Percentiles rank a stretch among this genome's conserved stretches.
Evolutionary conservation across 768 basidiomycete species (phyloP).

Genomic region (Boletus rubroflammeus): DNA sequence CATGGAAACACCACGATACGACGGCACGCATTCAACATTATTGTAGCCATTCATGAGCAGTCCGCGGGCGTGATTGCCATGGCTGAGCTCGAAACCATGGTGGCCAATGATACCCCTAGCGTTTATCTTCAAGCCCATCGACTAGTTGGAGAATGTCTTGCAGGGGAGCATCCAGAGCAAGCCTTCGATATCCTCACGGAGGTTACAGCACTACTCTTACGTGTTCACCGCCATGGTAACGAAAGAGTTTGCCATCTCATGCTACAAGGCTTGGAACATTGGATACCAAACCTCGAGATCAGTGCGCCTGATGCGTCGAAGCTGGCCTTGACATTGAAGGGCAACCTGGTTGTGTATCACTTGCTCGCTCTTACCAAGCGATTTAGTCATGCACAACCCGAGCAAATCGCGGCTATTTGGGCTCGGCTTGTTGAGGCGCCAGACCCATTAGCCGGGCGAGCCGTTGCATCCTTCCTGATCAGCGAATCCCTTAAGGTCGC

Average conservation of each 20-base stretch:
- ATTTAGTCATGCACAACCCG: slow-evolving; percentile 68
- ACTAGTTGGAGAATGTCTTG: slow-evolving; percentile 71
- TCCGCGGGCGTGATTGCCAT: slow-evolving; percentile 64
- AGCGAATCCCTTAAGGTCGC: slow-evolving; percentile 86
- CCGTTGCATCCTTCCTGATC: slow-evolving; percentile 76
- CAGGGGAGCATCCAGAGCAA: slow-evolving; percentile 69
- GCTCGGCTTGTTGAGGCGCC: slow-evolving; percentile 69
- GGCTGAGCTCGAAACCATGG: slow-evolving; percentile 68
- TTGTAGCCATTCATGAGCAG: slow-evolving; percentile 70
- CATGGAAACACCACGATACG: slow-evolving; percentile 64
- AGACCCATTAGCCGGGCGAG: slow-evolving; percentile 70
- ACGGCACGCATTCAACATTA: slow-evolving; percentile 70
- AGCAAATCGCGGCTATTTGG: slow-evolving; percentile 81
- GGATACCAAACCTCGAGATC: slow-evolving; percentile 70
- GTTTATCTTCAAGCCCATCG: slow-evolving; percentile 81
- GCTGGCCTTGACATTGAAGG: slow-evolving; percentile 38
- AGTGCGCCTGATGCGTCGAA: slow-evolving; percentile 43
- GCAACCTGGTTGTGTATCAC: slow-evolving; percentile 68
- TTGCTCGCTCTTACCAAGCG: slow-evolving; percentile 79
- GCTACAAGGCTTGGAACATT: slow-evolving; percentile 77
- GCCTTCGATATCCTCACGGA: slow-evolving; percentile 64
- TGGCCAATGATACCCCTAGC: slow-evolving; percentile 67
- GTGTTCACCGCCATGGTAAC: slow-evolving; percentile 49
- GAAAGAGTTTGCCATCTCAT: slow-evolving; percentile 54
- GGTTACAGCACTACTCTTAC: slow-evolving; percentile 69